Percentiles rank a stretch among this genome's conserved stretches.
Conservation (phyloP, 768 basidiomycete genomes). For the Boletus rufocinnamomeus region DNA sequence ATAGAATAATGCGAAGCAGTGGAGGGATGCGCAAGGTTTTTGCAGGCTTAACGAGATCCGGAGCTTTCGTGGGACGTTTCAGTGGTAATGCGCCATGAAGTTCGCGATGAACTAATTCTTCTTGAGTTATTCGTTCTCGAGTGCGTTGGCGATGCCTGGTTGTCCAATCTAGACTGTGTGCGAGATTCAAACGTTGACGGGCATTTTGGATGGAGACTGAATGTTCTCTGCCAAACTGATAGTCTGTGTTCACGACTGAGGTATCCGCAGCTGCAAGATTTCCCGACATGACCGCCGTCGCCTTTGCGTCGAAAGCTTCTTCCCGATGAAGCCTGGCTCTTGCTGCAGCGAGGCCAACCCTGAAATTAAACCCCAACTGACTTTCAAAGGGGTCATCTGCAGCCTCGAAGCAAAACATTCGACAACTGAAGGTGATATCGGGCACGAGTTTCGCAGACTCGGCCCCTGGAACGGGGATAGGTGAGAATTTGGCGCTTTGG, state of each 20-base stretch:
- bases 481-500: slow-evolving; percentile 48
- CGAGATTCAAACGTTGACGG: slow-evolving; percentile 60
- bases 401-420: slow-evolving; percentile 71
- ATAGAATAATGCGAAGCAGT: slow-evolving; percentile 65
- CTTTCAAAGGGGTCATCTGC: slow-evolving; percentile 86
- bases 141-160: slow-evolving; percentile 51
- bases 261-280: slow-evolving; percentile 33
- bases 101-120: slow-evolving; percentile 47
- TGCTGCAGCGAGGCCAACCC: slow-evolving; percentile 71
- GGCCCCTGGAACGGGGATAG: slow-evolving; percentile 61
- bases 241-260: slow-evolving; percentile 49
- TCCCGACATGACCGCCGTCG: slow-evolving; percentile 53
- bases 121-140: slow-evolving; percentile 50
- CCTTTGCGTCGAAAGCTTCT: slow-evolving; percentile 79
- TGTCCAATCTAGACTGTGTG: slow-evolving; percentile 76
- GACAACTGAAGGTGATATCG: slow-evolving; percentile 55
- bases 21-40: slow-evolving; percentile 51
- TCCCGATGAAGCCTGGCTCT: slow-evolving; percentile 71
- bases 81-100: slow-evolving; percentile 42
- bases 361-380: slow-evolving; percentile 71
- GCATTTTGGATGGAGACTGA: slow-evolving; percentile 75
- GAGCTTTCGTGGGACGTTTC: slow-evolving; percentile 36
- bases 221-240: slow-evolving; percentile 63
- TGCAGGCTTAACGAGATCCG: slow-evolving; percentile 47
- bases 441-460: slow-evolving; percentile 78